Base-by-base conservation (phyloP, 2,329 filamentous ascomycete genomes). In the Thyridium curvatum region DNA sequence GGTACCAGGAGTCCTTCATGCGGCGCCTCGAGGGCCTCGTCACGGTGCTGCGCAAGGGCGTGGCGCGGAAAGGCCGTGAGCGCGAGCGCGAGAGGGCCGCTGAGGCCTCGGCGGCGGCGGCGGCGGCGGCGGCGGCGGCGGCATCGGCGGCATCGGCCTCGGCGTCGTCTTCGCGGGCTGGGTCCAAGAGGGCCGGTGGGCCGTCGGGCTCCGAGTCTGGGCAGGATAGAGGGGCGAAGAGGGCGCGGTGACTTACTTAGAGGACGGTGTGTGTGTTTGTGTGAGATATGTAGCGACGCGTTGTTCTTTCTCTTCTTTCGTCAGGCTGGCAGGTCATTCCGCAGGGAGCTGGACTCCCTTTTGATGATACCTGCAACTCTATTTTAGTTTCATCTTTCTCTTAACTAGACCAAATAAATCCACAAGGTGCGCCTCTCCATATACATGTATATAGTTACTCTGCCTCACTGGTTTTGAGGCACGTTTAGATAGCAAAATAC, bases 1-100 rank as follows among this genome's bases (percentile, higher is more conserved):
- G 47, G 4, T 50, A 45, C 37, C 42, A 44, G 12, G 33, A 39
- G 40, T 29, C 41, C 18, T 48, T 43, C 28, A 46, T 46, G 42
- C 35, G 18, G 3, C 26, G 26, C 12, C 38, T 50, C 4, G 41
- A 48, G 13, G 38, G 12, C 2, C 38, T 48, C 10, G 21, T 49
- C 12, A 39, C 32, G 4, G 17, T 37, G 28, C 43, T 49, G 47
- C 35, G 34, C 21, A 26, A 26, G 21, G 21, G 21, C 6, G 21
- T 26, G 6, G 30, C 18, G 39, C 38, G 12, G 18, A 10, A 31
- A 17, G 9, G 33, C 18, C 8, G 21, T 14, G 18, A 15, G 16
- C 17, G 32, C 16, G n/a, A 26, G 15, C 14, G 32, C 16, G n/a
- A 26, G 15, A 13, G 12, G 30, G 14, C 32, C 29, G 32, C 37